phyloP scores from a whole-genome alignment of 2,329 filamentous ascomycete genomes.

The Colletotrichum abscissum region DNA sequence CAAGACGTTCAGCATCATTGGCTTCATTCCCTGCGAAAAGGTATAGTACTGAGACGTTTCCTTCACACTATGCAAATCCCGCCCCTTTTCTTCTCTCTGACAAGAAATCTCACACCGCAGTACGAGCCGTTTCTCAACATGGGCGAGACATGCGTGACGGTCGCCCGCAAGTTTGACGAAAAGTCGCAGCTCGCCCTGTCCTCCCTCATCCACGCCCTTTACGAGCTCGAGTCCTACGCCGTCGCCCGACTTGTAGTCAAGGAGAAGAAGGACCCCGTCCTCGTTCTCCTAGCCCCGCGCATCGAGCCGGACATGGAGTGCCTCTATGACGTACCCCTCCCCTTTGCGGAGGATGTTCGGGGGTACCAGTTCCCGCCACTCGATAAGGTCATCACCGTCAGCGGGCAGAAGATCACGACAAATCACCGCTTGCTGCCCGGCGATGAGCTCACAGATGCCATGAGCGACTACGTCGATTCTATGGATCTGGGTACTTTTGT shows the following conservation, averaged over 20 bases:
- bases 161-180: slow-evolving; percentile 82
- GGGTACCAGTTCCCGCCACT: slow-evolving; percentile 92
- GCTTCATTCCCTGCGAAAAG: slow-evolving; percentile 81
- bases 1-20: slow-evolving; percentile 83
- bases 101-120: slow-evolving; percentile 59
- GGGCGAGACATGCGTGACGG: slow-evolving; percentile 81
- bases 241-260: slow-evolving; percentile 88
- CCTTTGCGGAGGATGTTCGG: slow-evolving; percentile 92
- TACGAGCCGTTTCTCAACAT: slow-evolving; percentile 89
- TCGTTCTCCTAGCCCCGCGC: slow-evolving; percentile 83
- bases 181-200: slow-evolving; percentile 87
- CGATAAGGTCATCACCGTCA: slow-evolving; percentile 88
- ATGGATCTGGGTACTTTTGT: slow-evolving; percentile 86
- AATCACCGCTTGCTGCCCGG: slow-evolving; percentile 87
- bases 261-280: slow-evolving; percentile 79
- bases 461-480: slow-evolving; percentile 91
- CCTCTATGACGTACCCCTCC: slow-evolving; percentile 88
- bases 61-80: neutral
- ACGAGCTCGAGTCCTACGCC: slow-evolving; percentile 86
- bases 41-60: slow-evolving; percentile 52
- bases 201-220: slow-evolving; percentile 87
- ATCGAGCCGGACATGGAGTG: slow-evolving; percentile 86
- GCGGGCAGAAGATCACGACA: slow-evolving; percentile 76
- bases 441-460: slow-evolving; percentile 78
- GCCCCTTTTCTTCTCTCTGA: neutral